Evolutionary conservation across 1,284 basidiomycete genomes (phyloP).

Genomic region (Cutaneotrichosporon curvatum): DNA sequence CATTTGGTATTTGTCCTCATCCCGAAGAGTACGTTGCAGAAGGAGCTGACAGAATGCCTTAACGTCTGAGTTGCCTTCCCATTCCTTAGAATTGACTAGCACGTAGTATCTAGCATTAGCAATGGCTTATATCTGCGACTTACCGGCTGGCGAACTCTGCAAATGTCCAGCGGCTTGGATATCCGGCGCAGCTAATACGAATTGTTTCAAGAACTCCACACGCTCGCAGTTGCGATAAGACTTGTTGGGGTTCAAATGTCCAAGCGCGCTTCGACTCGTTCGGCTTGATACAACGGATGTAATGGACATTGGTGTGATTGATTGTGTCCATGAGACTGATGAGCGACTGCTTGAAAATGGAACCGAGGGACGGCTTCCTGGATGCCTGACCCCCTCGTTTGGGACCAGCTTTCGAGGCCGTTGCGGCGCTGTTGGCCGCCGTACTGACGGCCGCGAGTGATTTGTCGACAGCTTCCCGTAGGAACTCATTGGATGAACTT

Average conservation of each 20-base stretch:
- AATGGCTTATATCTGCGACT: constrained; percentile 23
- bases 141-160: constrained; percentile 98
- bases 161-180: constrained; percentile 98
- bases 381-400: constrained; percentile 51
- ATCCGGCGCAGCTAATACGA: constrained; percentile 96
- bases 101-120: constrained; percentile 74
- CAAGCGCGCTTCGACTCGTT: constrained; percentile 95
- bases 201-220: constrained; percentile 99
- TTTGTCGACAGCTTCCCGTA: constrained; percentile 88
- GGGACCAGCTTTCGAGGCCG: constrained; percentile 18
- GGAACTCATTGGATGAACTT: constrained; percentile 79
- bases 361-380: constrained; percentile 92
- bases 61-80: constrained; percentile 66
- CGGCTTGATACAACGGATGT: constrained; percentile 99
- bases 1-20: constrained; percentile 93
- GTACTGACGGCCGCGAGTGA: constrained; percentile 57
- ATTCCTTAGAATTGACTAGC: constrained; percentile 79
- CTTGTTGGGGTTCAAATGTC: constrained; percentile 94
- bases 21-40: constrained; percentile 76
- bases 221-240: constrained; percentile 87
- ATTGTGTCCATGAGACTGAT: constrained; percentile 96
- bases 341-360: constrained; percentile 95
- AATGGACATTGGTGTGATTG: constrained; percentile 95
- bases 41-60: constrained; percentile 77
- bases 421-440: constrained; percentile 20